These are phyloP conservation scores for Naganishia vaughanmartiniae DNA, from an alignment of 768 basidiomycete species.

Conservation along the genomic window DNA sequence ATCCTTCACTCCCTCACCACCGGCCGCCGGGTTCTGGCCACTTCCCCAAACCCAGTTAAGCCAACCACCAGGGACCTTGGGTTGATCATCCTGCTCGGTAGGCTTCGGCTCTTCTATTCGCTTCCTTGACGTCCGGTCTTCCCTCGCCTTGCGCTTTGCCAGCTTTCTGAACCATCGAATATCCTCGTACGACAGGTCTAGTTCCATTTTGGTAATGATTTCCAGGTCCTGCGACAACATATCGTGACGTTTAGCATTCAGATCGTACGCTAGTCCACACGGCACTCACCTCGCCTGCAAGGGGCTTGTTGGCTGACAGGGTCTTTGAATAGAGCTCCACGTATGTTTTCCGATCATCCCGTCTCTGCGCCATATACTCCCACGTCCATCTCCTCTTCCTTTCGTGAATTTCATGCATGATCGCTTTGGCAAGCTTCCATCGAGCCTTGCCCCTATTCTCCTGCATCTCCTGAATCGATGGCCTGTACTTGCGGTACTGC, in stretches of 20 bases:
- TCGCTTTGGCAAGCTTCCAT: constrained; percentile 76
- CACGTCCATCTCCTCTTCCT: constrained; percentile 84
- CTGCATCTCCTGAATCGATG: constrained; percentile 62
- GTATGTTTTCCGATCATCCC: constrained; percentile 82
- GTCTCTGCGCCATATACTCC: constrained; percentile 79
- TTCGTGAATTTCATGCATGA: constrained; percentile 77
- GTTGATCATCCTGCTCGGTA: constrained; percentile 6
- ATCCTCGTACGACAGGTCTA: constrained; percentile 85
- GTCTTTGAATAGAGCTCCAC: constrained; percentile 73
- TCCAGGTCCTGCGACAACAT: constrained; percentile 40
- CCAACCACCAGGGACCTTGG: constrained; percentile 48
- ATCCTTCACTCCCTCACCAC: constrained; percentile 54
- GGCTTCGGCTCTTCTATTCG: constrained; percentile 59
- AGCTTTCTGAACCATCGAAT: constrained; percentile 96
- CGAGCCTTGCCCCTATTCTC: constrained; percentile 66
- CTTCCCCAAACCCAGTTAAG: constrained; percentile 75
- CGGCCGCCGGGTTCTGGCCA: constrained; percentile 56
- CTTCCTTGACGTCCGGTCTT: constrained; percentile 69
- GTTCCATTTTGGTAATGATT: constrained; percentile 66
- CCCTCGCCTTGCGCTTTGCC: constrained; percentile 80
- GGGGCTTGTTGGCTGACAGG: constrained; percentile 56
- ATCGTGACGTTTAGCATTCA: no score
- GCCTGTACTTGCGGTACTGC: constrained; percentile 80
- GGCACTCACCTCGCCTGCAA: constrained; percentile 59
- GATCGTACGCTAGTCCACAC: background rate